Evolutionary conservation across 2,329 filamentous ascomycete species (phyloP).

Genomic region (Fusarium brevicatenulatum): DNA sequence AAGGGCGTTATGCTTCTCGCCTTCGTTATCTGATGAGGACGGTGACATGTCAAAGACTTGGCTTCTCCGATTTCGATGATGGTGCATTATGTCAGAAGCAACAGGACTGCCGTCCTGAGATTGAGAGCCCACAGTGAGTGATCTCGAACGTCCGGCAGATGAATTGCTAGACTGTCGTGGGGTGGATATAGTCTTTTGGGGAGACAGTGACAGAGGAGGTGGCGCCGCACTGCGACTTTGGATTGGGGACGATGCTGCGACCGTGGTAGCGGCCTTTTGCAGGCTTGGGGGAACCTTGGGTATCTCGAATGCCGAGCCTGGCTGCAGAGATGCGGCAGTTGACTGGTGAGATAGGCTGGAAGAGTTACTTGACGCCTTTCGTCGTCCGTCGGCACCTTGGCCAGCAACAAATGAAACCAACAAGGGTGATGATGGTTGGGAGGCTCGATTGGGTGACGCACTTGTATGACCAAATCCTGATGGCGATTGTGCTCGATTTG

Average conservation of each 20-base stretch:
- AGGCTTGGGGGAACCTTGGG: constrained; percentile 69
- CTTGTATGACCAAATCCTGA: constrained; percentile 82
- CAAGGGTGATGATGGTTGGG: constrained; percentile 75
- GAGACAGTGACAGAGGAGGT: constrained; percentile 64
- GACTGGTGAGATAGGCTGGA: constrained; percentile 86
- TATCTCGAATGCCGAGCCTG: constrained; percentile 76
- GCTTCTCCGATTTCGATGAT: constrained; percentile 89
- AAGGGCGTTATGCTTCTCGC: constrained; percentile 88
- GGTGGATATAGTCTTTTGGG: constrained; percentile 70
- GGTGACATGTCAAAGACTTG: constrained; percentile 97
- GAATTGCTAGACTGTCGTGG: constrained; percentile 70
- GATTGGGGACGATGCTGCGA: constrained; percentile 65
- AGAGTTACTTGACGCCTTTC: constrained; percentile 92
- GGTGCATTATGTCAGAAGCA: constrained; percentile 73
- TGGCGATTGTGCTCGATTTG: constrained; percentile 85
- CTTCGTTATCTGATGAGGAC: constrained; percentile 97
- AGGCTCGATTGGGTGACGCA: constrained; percentile 87
- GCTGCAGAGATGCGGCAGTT: constrained; percentile 67
- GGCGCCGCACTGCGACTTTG: constrained; percentile 65
- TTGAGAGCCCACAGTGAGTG: constrained; percentile 92
- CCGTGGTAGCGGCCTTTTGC: constrained; percentile 68
- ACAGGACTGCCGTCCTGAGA: constrained; percentile 90
- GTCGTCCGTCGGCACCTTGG: constrained; percentile 77
- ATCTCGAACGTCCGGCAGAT: constrained; percentile 78
- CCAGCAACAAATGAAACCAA: constrained; percentile 95